A percentile compares a stretch with the other conserved stretches of the same genome.
phyloP scores from a whole-genome alignment of 2,329 filamentous ascomycete species.

The Colletotrichum eleusines region DNA sequence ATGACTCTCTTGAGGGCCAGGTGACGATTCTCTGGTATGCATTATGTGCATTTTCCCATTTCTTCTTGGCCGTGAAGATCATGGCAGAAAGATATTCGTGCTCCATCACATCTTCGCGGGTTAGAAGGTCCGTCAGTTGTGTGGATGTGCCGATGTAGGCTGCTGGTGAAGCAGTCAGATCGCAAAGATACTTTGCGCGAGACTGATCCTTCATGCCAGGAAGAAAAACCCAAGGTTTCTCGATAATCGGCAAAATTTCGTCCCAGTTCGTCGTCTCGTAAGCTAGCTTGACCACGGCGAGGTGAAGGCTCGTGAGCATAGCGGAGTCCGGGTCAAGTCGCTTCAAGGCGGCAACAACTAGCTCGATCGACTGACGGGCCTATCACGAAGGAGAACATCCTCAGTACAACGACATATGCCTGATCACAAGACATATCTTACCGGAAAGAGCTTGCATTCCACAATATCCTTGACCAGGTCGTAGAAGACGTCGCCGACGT shows the following conservation, averaged over 20 bases:
- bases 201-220: constrained; percentile 59
- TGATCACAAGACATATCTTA: constrained; percentile 46
- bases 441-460: constrained; percentile 56
- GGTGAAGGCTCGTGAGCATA: constrained; percentile 74
- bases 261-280: constrained; percentile 66
- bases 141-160: constrained; percentile 71
- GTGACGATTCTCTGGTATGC: constrained; percentile 75
- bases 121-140: constrained; percentile 68
- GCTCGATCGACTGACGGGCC: constrained; percentile 60
- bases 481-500: constrained; percentile 59
- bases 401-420: constrained; percentile 37
- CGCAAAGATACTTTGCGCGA: constrained; percentile 58
- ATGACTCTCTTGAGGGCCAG: constrained; percentile 72
- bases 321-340: constrained; percentile 75
- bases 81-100: constrained; percentile 76
- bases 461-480: constrained; percentile 58
- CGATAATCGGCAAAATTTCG: constrained; percentile 70
- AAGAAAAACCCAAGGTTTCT: constrained; percentile 75
- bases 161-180: constrained; percentile 58
- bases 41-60: constrained; percentile 72
- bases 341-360: constrained; percentile 66
- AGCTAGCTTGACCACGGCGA: constrained; percentile 69
- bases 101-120: constrained; percentile 67
- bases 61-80: constrained; percentile 69
- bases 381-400: constrained; percentile 44